Conservation (phyloP, 1,139 yeast species). For the Casaregolazyma lundiana region DNA sequence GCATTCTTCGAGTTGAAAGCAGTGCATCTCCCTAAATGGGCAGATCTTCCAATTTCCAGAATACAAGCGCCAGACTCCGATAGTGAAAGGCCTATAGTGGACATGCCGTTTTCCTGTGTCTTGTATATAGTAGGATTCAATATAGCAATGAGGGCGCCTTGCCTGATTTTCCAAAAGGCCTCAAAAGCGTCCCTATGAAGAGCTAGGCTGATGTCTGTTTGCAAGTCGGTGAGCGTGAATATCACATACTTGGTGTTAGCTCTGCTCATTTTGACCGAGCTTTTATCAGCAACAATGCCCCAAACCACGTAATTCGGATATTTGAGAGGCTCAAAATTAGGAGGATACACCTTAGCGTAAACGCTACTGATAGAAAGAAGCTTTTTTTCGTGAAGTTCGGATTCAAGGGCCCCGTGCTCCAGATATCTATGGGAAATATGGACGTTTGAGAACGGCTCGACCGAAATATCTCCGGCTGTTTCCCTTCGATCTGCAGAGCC, state of each 20-base stretch:
- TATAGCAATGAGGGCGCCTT: slow-evolving; percentile 71
- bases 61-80: slow-evolving; percentile 49
- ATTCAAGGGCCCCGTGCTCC: slow-evolving; percentile 11
- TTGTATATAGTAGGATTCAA: slow-evolving; percentile 65
- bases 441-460: slow-evolving; percentile 20
- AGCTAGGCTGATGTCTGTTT: slow-evolving; percentile 52
- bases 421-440: slow-evolving; percentile 16
- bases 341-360: slow-evolving; percentile 54
- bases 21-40: slow-evolving; percentile 66
- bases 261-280: slow-evolving; percentile 45
- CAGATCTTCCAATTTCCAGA: slow-evolving; percentile 68
- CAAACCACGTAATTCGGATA: slow-evolving; percentile 71
- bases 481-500: not conserved
- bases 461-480: slow-evolving; percentile 7
- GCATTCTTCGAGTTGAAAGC: slow-evolving; percentile 44
- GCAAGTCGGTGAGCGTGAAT: slow-evolving; percentile 64
- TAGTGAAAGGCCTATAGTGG: slow-evolving; percentile 59
- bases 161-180: slow-evolving; percentile 63
- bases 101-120: slow-evolving; percentile 23
- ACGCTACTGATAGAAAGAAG: slow-evolving; percentile 22
- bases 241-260: slow-evolving; percentile 52
- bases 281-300: slow-evolving; percentile 61
- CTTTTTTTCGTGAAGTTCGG: slow-evolving; percentile 20
- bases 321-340: slow-evolving; percentile 62
- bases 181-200: slow-evolving; percentile 66